These are phyloP conservation scores for Neurospora crassa DNA, from an alignment of 2,329 filamentous ascomycete species.

Conservation along the genomic window DNA sequence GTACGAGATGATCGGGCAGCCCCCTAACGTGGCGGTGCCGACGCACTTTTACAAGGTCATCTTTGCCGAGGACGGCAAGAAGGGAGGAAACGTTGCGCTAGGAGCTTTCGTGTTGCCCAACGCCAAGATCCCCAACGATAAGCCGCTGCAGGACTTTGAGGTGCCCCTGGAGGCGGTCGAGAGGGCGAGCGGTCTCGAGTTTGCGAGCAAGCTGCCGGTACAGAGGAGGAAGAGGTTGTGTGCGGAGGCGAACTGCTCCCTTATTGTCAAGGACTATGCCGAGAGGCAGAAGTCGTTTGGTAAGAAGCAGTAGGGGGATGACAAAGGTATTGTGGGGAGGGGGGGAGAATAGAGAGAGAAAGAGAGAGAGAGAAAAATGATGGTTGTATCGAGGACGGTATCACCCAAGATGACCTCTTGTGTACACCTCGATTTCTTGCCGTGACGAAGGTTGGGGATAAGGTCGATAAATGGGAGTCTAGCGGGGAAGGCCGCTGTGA, in stretches of 20 bases:
- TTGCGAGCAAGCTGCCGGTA: constrained; percentile 68
- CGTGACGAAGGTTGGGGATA: background rate
- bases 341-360: background rate
- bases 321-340: background rate
- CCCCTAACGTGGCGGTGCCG: constrained; percentile 88
- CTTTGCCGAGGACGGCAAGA: constrained; percentile 74
- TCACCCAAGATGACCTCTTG: background rate
- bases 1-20: constrained; percentile 92
- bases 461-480: background rate
- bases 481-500: background rate
- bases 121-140: constrained; percentile 75
- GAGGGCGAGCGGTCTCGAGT: constrained; percentile 84
- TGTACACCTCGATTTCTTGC: background rate
- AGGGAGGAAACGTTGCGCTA: constrained; percentile 67
- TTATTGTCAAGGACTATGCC: constrained; percentile 73
- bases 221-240: constrained; percentile 72
- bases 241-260: constrained; percentile 72
- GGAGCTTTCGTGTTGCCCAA: constrained; percentile 96
- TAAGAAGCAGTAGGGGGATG: constrained; percentile 24
- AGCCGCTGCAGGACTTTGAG: constrained; percentile 84
- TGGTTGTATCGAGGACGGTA: background rate
- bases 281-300: constrained; percentile 50
- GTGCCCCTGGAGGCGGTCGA: constrained; percentile 90
- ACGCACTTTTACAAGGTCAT: constrained; percentile 99
- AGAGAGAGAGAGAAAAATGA: background rate